Conservation (phyloP, 1,139 yeast species). For the Debaryomyces robertsiae region DNA sequence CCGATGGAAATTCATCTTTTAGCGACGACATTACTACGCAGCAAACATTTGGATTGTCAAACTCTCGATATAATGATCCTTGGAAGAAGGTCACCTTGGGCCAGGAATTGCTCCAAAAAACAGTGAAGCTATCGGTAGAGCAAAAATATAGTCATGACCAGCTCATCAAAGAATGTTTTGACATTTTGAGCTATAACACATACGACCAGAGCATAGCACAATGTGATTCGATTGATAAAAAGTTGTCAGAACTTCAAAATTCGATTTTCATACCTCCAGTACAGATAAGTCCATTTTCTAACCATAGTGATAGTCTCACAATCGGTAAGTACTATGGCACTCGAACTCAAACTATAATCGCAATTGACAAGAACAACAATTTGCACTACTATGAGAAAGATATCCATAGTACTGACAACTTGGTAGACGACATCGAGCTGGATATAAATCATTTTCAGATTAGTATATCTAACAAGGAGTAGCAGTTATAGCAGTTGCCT, state of each 20-base stretch:
- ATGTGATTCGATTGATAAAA: slow-evolving; percentile 27
- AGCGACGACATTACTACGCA: slow-evolving; percentile 17
- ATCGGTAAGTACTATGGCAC: slow-evolving; percentile 77
- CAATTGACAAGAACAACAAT: slow-evolving; percentile 54
- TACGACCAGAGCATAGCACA: slow-evolving; percentile 32
- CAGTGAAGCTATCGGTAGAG: slow-evolving; percentile 34
- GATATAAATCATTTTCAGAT: slow-evolving; percentile 17
- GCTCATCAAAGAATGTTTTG: slow-evolving; percentile 55
- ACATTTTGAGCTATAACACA: slow-evolving; percentile 52
- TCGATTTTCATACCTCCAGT: slow-evolving; percentile 77
- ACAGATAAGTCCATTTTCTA: slow-evolving; percentile 21
- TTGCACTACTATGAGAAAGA: slow-evolving; percentile 44
- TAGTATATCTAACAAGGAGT: slow-evolving; percentile 10
- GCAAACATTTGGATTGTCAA: slow-evolving; percentile 59
- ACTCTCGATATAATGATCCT: slow-evolving; percentile 60
- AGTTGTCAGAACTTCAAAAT: slow-evolving; percentile 49
- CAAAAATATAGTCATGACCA: slow-evolving; percentile 34
- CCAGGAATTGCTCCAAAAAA: slow-evolving; percentile 38
- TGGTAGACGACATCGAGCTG: slow-evolving; percentile 11
- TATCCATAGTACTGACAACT: slow-evolving; percentile 32
- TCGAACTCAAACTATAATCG: slow-evolving; percentile 79
- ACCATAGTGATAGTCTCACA: slow-evolving; percentile 17
- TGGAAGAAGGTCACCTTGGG: slow-evolving; percentile 77
- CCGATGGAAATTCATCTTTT: slow-evolving; percentile 9
- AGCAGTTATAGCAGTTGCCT: slow-evolving; percentile 5